Evolutionary conservation across 2,329 filamentous ascomycete species (phyloP).

Genomic region (Paecilomyces sp.): DNA sequence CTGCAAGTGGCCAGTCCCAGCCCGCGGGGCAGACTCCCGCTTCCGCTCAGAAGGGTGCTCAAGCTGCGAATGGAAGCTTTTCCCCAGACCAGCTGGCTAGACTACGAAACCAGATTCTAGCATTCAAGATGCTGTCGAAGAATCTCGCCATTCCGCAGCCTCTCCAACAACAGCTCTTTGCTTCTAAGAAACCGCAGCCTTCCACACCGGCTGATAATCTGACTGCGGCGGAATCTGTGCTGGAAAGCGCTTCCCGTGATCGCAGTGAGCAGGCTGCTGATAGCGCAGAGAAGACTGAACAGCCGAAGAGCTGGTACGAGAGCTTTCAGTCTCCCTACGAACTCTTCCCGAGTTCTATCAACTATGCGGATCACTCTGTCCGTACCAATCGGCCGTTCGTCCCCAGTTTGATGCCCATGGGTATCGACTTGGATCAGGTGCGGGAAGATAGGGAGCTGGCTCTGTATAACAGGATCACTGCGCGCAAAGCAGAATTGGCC

Average conservation of each 20-base stretch:
- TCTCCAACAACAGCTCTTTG: conserved; percentile 77
- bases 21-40: conserved; percentile 10
- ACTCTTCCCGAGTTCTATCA: conserved; percentile 53
- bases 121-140: conserved; percentile 84
- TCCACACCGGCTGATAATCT: conserved; percentile 31
- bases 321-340: conserved; percentile 68
- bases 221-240: conserved; percentile 22
- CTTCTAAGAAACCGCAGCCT: conserved; percentile 40
- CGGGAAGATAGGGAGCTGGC: conserved; percentile 82
- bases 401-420: conserved; percentile 80
- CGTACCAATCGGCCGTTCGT: conserved; percentile 73
- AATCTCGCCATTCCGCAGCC: conserved; percentile 72
- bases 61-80: conserved; percentile 51
- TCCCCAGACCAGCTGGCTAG: conserved; percentile 70
- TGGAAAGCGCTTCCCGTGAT: conserved; percentile 32
- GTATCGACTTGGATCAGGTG: conserved; percentile 78
- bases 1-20: conserved; percentile 14
- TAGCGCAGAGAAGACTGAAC: conserved; percentile 15
- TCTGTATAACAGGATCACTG: conserved; percentile 81
- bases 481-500: conserved; percentile 78
- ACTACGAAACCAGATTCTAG: conserved; percentile 77
- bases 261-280: conserved; percentile 23
- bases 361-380: conserved; percentile 69
- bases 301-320: conserved; percentile 51
- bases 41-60: conserved; percentile 21